phyloP scores from a whole-genome alignment of 1,284 basidiomycete genomes.

The Trametes pubescens region DNA sequence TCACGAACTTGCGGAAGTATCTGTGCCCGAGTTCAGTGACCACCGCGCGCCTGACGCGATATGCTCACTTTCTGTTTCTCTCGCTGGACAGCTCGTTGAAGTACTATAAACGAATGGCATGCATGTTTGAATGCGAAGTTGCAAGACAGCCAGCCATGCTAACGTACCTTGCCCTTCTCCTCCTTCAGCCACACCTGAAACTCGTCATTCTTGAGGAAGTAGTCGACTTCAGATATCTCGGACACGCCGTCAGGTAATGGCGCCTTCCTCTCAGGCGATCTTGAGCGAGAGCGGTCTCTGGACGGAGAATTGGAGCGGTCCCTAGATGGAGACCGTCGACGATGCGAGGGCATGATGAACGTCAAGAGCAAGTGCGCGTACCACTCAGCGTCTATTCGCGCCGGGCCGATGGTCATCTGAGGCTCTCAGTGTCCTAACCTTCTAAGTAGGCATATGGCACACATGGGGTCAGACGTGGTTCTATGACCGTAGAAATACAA shows the following conservation, averaged over 20 bases:
- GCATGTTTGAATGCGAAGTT: conserved; percentile 2
- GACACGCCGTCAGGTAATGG: conserved; percentile 61
- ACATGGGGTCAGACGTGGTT: neutral
- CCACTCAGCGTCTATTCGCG: neutral
- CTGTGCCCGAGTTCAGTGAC: conserved; percentile 50
- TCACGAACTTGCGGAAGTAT: conserved; percentile 86
- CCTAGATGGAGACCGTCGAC: conserved; percentile 36
- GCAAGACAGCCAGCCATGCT: neutral
- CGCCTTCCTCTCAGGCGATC: conserved; percentile 51
- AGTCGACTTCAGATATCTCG: conserved; percentile 74
- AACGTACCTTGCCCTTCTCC: conserved; percentile 74
- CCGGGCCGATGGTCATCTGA: neutral
- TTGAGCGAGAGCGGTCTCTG: conserved; percentile 49
- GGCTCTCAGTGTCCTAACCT: too few relatives aligned
- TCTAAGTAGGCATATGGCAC: neutral
- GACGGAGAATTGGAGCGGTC: conserved; percentile 37
- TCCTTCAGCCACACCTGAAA: conserved; percentile 82
- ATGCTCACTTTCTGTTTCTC: conserved; percentile 70
- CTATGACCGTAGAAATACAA: conserved; percentile 25
- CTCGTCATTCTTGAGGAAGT: conserved; percentile 80
- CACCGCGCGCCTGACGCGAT: conserved; percentile 33
- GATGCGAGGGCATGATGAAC: conserved; percentile 38
- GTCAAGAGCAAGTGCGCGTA: conserved; percentile 4
- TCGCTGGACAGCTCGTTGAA: conserved; percentile 81
- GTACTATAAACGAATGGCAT: conserved; percentile 54